Evolutionary conservation across 192 early-diverging fungal genomes (phyloP), one percentile per base, ranked within the genome.

Genomic region (Geranomyces michiganensis): DNA sequence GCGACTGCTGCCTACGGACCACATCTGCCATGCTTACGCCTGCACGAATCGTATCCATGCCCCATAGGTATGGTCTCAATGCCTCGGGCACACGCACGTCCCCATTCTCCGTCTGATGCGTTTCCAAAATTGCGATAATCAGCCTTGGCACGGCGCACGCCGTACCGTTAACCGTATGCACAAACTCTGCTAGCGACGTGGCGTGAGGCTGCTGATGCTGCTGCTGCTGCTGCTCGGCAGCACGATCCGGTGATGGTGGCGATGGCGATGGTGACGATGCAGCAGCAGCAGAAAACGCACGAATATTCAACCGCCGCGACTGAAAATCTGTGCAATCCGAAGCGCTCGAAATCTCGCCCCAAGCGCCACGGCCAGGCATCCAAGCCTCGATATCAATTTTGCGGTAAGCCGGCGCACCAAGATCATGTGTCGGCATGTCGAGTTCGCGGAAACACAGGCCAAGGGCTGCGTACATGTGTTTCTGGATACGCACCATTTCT

Each of bases 341-440:
- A 0, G 93, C 90, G 29, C 91, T 93, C 14, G 92, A 93, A 45
- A 97, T 92, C 82, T 94, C 92, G 9, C 92, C 92, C 91, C 91
- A 93, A 12, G 72, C 77, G 29, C 87, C 81, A 56, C 91, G 81
- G 12, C 93, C 96, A 7, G 96, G 94, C 93, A 97, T 96, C 96
- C 96, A 97, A 30, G 93, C 94, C 76, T 97, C 96, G 65, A 97
- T 93, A 63, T 97, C 96, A 64, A 90, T 92, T 53, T 97, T 97
- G 32, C 90, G 85, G 77, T 90, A 92, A 0, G 96, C 94, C 49
- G 90, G 92, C 12, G 93, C 94, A 33, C 96, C 96, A 43, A 97
- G 76, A 81, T 97, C 96, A 36, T 92, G 81, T 0, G 92, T 93
- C 15, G 96, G 92, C 96, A 97, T 97, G 71, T 94, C 89, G 47